Percentiles rank a stretch among this genome's conserved stretches.
Evolutionary conservation across 2,329 filamentous ascomycete genomes (phyloP).

Genomic region (Clonostachys rhizophaga): DNA sequence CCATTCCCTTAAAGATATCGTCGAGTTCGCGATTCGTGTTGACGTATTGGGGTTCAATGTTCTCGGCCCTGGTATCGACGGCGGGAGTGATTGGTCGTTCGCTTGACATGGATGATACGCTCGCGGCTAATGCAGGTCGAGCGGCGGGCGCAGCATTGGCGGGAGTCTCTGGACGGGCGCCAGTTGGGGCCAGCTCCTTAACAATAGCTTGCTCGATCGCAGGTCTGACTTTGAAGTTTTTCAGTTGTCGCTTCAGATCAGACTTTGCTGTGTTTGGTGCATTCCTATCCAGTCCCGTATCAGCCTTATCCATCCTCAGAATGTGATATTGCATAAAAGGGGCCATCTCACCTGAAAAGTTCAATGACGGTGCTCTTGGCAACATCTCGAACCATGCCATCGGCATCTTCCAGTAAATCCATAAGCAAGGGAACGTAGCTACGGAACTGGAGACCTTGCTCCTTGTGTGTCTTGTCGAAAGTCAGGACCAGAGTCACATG

Average conservation of each 20-base stretch:
- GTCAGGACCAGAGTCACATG: no score
- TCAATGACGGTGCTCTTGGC: conserved; percentile 83
- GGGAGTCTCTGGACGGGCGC: conserved; percentile 34
- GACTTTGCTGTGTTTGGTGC: conserved; percentile 81
- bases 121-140: conserved; percentile 40
- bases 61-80: conserved; percentile 60
- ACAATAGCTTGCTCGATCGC: conserved; percentile 81
- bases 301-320: conserved; percentile 2
- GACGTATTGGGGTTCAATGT: conserved; percentile 76
- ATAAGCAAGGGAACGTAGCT: conserved; percentile 79
- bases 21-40: conserved; percentile 86
- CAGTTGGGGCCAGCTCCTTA: conserved; percentile 53
- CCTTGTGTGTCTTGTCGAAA: conserved; percentile 66
- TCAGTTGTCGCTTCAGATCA: conserved; percentile 82
- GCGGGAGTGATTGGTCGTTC: conserved; percentile 57
- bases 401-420: conserved; percentile 84
- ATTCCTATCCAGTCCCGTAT: conserved; percentile 30
- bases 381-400: conserved; percentile 78
- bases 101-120: conserved; percentile 37
- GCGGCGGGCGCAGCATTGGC: conserved; percentile 32
- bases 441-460: conserved; percentile 75
- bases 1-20: conserved; percentile 79
- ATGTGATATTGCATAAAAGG: background rate
- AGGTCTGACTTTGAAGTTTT: conserved; percentile 78
- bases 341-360: conserved; percentile 64